Evolutionary conservation across 2,329 filamentous ascomycete genomes (phyloP).

Genomic region (Stylonectria norvegica): DNA sequence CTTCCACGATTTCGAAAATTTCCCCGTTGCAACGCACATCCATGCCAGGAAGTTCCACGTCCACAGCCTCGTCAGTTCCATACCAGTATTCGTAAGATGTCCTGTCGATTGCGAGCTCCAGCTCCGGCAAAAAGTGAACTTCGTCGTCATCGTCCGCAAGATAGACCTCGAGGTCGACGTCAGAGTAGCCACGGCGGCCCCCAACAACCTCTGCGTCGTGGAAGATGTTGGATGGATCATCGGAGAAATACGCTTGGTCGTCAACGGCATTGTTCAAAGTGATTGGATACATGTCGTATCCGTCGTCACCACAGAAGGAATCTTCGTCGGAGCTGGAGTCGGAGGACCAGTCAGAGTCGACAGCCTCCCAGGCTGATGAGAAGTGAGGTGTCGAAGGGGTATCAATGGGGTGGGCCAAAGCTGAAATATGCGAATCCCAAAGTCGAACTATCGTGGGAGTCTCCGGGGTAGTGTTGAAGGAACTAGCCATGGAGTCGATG

Average conservation of each 20-base stretch:
- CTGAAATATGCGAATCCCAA: background rate
- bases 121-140: slow-evolving; percentile 23
- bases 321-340: slow-evolving; percentile 1
- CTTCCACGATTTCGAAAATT: slow-evolving; percentile 13
- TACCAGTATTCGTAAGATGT: slow-evolving; percentile 25
- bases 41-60: slow-evolving; percentile 26
- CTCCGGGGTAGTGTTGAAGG: background rate
- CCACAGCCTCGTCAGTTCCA: slow-evolving; percentile 19
- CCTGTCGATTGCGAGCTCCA: slow-evolving; percentile 30
- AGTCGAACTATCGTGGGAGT: background rate
- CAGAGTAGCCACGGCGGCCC: background rate
- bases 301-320: slow-evolving; percentile 3
- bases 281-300: slow-evolving; percentile 12
- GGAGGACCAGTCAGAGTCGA: slow-evolving; percentile 3
- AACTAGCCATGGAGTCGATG: background rate
- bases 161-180: slow-evolving; percentile 31
- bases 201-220: slow-evolving; percentile 27
- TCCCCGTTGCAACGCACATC: slow-evolving; percentile 18
- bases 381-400: background rate
- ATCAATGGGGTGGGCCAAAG: background rate
- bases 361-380: too few species aligned
- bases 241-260: slow-evolving; percentile 17
- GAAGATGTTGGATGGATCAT: slow-evolving; percentile 23
- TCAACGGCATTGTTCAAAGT: slow-evolving; percentile 20
- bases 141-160: slow-evolving; percentile 27